Evolutionary conservation across 495 filamentous ascomycete species (phyloP), one percentile per base, ranked within the genome.

Genomic region (Collariella sp.): DNA sequence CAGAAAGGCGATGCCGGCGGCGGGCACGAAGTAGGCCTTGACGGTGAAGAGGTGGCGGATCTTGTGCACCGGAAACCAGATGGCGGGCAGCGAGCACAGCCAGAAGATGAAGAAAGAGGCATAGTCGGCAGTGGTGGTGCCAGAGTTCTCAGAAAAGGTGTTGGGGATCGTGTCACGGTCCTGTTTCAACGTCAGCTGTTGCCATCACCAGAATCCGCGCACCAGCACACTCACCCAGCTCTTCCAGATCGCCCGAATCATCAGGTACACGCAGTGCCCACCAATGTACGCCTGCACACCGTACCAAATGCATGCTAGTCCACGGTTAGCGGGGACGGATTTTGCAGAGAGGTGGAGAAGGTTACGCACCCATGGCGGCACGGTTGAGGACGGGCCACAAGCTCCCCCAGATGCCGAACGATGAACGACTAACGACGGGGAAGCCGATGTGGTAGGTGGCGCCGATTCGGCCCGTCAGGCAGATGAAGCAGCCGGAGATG

Each of bases 381-480:
- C 91, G 79, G 63, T 95, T 95, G 59, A 96, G 83, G 4, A 96
- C 85, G 1, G 91, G 90, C 90, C 90, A 96, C 47, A 95, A 70
- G 34, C 79, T 83, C 2, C 89, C 89, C 83, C 87, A 95, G 54
- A 93, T 87, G 36, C 89, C 89, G 60, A 95, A 95, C 0, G 83
- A 84, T 3, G 85, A 78, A 54, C 89, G 75, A 42, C 73, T 76
- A 15, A 86, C 81, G 23, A 95, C 88, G 3, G 89, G 89, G 67
- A 93, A 95, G 3, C 86, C 86, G 44, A 93, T 87, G 69, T 91
- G 85, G 70, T 95, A 95, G 26, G 82, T 84, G n/a, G 89, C 86
- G 49, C 89, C 89, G 58, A 95, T 93, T 46, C 88, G 84, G 64
- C 89, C 89, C 16, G 87, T 91, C 61, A 83, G 46, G 61, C 79